These are phyloP conservation scores for Coffea canephora DNA, from an alignment of 257 asterid genomes.

Conservation along the genomic window DNA sequence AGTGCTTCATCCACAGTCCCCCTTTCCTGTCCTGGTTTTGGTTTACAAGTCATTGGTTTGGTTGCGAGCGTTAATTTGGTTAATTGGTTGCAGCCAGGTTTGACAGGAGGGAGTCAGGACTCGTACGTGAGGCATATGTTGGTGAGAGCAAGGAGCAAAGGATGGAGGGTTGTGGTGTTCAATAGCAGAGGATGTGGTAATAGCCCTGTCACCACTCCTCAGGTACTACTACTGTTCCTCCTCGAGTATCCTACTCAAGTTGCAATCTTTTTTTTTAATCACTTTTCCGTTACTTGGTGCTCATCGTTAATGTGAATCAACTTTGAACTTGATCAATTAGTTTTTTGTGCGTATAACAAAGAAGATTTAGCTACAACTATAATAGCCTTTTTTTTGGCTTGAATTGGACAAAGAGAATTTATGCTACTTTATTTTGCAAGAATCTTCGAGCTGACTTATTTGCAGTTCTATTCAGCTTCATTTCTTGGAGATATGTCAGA, in stretches of 20 bases:
- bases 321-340: neutral
- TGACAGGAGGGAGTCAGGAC: conserved; percentile 93
- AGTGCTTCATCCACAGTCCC: neutral
- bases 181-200: conserved; percentile 91
- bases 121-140: conserved; percentile 90
- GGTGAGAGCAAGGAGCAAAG: conserved; percentile 66
- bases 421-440: neutral
- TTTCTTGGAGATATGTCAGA: conserved; percentile 85
- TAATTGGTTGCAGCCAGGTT: conserved; percentile 74
- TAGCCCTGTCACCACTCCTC: conserved; percentile 91
- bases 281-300: neutral
- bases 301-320: neutral
- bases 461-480: conserved; percentile 98
- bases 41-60: too few relatives aligned
- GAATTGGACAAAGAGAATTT: neutral
- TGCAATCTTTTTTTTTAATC: neutral
- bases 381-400: neutral
- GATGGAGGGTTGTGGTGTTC: conserved; percentile 88
- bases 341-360: neutral
- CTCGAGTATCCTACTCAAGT: neutral
- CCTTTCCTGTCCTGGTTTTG: neutral
- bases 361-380: neutral
- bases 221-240: conserved; percentile 40
- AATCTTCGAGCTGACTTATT: conserved; percentile 14
- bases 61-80: conserved; percentile 2